Conservation (phyloP, 2,329 filamentous ascomycete species). For the Xylaria sp. region DNA sequence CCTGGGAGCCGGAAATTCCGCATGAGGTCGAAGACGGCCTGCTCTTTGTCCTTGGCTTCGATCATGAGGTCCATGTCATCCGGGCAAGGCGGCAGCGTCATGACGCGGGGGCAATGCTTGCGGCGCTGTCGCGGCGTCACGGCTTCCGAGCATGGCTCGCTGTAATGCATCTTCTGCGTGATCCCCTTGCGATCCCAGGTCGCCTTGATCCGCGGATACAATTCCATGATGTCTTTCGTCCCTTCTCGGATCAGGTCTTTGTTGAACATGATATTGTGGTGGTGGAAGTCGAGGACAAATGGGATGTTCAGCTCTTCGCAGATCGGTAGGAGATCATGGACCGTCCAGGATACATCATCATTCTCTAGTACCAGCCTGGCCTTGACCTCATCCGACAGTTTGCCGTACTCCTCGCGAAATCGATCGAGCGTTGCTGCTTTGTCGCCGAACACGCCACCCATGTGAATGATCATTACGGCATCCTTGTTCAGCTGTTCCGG, state of each 20-base stretch:
- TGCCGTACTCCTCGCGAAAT: slow-evolving; percentile 79
- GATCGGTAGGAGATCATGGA: slow-evolving; percentile 87
- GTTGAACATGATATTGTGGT: slow-evolving; percentile 95
- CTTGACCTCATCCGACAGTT: slow-evolving; percentile 75
- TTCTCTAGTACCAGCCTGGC: slow-evolving; percentile 89
- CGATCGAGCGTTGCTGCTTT: slow-evolving; percentile 81
- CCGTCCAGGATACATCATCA: slow-evolving; percentile 91
- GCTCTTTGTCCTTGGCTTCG: slow-evolving; percentile 97
- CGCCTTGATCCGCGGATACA: slow-evolving; percentile 80
- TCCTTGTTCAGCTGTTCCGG: slow-evolving; percentile 83
- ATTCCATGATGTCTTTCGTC: slow-evolving; percentile 78
- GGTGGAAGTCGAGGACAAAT: slow-evolving; percentile 90
- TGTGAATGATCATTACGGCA: slow-evolving; percentile 93
- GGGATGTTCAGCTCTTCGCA: slow-evolving; percentile 97
- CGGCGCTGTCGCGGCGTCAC: slow-evolving; percentile 81
- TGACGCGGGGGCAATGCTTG: slow-evolving; percentile 85
- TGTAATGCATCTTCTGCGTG: slow-evolving; percentile 97
- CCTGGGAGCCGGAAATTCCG: slow-evolving; percentile 85
- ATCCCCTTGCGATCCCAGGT: slow-evolving; percentile 89
- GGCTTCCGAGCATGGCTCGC: slow-evolving; percentile 79
- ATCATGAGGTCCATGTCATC: slow-evolving; percentile 97
- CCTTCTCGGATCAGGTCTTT: slow-evolving; percentile 78
- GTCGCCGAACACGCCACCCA: slow-evolving; percentile 91
- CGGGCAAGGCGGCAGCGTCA: slow-evolving; percentile 82
- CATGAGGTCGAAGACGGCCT: slow-evolving; percentile 96